Evolutionary conservation across 2,329 filamentous ascomycete genomes (phyloP), one percentile per base, ranked within the genome.

Genomic region (Cryphonectria japonica): DNA sequence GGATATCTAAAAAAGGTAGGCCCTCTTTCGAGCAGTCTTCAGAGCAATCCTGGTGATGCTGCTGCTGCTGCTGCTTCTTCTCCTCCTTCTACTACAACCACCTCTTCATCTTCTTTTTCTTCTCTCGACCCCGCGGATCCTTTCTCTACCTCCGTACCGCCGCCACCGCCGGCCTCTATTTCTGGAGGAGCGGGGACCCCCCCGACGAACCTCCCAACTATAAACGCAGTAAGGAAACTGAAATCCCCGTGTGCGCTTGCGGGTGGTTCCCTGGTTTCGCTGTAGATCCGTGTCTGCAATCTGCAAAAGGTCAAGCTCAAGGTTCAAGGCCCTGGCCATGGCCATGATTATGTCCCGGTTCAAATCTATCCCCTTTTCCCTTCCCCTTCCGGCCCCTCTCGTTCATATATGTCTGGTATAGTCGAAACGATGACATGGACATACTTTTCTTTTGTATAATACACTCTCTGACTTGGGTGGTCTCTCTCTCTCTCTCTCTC

Each of bases 1-100:
- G 72, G 72, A 46, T 73, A 73, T 70, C 65, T 73, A 26, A 22
- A 46, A 13, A 71, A 73, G 71, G 71, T 73, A 71, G 71, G 71
- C 66, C 50, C 54, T 41, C 66, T 71, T 71, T 54, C 69, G 34
- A 34, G 50, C 70, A 34, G 41, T 70, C 66, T 67, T n/a, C 29
- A 67, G 26, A 39, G 13, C 6, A 62, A 29, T 32, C n/a, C 37
- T 46, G 43, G 4, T 46, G 43, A 6, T 46, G 43, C 1, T 22
- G 43, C 16, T 5, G 16, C 41, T 62, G 8, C 9, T 37, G 1
- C 52, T 37, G 26, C 63, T 70, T 70, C 65, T 46, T 68, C 59
- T 43, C 37, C 34, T 19, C 32, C 67, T 32, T 46, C 39, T 43
- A 43, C 29, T 57, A 22, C 64, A 2, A 43, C 41, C 41, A 43